Percentiles rank a stretch among this genome's conserved stretches.
Evolutionary conservation across 1,284 basidiomycete species (phyloP).

Genomic region (Trichosporon faecale): DNA sequence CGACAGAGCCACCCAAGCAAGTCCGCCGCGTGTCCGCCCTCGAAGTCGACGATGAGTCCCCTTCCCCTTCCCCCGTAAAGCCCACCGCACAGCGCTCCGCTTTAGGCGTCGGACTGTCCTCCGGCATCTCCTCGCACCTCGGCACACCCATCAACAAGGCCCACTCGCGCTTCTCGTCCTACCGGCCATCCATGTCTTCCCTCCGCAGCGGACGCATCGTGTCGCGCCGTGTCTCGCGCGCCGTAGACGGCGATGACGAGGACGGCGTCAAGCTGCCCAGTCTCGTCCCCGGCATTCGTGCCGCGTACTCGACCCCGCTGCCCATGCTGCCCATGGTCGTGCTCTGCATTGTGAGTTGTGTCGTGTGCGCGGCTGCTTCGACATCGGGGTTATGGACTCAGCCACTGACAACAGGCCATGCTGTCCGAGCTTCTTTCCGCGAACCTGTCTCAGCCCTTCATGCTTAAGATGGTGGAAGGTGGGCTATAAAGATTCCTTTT

Average conservation of each 20-base stretch:
- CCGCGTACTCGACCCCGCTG: constrained; percentile 64
- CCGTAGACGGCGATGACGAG: constrained; percentile 28
- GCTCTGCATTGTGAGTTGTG: constrained; percentile 71
- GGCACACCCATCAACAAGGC: not conserved
- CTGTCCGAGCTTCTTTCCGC: constrained; percentile 88
- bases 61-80: constrained; percentile 10
- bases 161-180: constrained; percentile 1
- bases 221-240: constrained; percentile 18
- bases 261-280: constrained; percentile 44
- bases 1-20: not conserved
- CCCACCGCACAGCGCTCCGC: constrained; percentile 10
- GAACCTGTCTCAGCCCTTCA: constrained; percentile 82
- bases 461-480: constrained; percentile 91
- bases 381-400: not conserved
- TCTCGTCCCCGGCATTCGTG: constrained; percentile 50
- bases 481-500: constrained; percentile 20
- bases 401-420: constrained; percentile 63
- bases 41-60: constrained; percentile 12
- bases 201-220: constrained; percentile 12
- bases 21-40: constrained; percentile 6
- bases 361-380: not conserved
- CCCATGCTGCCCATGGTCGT: constrained; percentile 86
- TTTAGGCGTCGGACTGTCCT: constrained; percentile 9
- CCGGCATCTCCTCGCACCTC: constrained; percentile 1
- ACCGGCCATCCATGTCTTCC: constrained; percentile 5